Conservation (phyloP, 129 eudicot genomes). For the Erigeron canadensis region DNA sequence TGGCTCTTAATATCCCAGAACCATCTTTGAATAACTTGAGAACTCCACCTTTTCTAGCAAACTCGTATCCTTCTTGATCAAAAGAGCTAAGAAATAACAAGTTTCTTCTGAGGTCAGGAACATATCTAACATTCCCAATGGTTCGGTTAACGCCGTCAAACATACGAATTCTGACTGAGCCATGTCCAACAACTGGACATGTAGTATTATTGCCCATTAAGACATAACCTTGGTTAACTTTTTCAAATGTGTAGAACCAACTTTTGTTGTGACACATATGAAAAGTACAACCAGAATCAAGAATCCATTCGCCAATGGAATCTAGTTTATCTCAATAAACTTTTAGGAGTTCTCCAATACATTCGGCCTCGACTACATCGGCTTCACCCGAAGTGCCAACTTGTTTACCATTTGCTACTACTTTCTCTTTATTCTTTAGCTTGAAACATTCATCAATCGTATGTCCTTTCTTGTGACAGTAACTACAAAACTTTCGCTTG, state of each 20-base stretch:
- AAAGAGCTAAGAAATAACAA: background rate
- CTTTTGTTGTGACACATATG: background rate
- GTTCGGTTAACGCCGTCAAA: background rate
- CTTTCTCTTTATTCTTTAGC: background rate
- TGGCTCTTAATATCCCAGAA: background rate
- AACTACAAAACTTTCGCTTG: background rate
- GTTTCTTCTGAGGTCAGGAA: background rate
- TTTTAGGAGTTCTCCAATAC: background rate
- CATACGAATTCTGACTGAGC: background rate
- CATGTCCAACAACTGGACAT: background rate
- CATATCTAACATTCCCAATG: background rate
- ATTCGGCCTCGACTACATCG: background rate
- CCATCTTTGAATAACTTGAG: background rate
- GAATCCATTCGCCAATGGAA: background rate
- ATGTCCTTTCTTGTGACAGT: background rate
- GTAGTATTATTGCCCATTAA: background rate
- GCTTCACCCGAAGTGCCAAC: background rate
- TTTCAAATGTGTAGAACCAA: background rate
- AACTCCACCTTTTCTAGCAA: background rate
- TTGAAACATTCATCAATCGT: background rate
- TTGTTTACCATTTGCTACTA: background rate
- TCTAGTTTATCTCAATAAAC: too few species aligned
- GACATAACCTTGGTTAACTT: background rate
- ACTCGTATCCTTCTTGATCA: background rate
- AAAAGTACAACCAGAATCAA: background rate